These are phyloP conservation scores for Microascus cirrosus DNA, from an alignment of 2,329 filamentous ascomycete species.

Conservation along the genomic window DNA sequence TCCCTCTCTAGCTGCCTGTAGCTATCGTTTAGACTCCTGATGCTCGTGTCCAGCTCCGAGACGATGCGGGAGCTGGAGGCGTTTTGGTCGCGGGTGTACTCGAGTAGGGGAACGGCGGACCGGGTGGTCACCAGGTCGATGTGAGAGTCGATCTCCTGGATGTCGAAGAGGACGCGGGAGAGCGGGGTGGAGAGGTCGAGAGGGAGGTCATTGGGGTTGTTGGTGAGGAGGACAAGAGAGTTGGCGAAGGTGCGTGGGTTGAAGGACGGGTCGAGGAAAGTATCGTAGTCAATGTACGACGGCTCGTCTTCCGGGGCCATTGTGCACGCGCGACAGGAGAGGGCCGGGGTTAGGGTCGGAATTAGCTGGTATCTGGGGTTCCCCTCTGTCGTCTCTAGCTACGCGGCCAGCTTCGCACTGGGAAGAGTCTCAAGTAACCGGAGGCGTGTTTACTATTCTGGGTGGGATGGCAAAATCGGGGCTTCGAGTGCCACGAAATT, in stretches of 20 bases:
- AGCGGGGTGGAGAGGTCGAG: conserved; percentile 91
- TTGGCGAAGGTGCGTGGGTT: conserved; percentile 78
- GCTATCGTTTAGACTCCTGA: conserved; percentile 69
- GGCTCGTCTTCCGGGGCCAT: conserved; percentile 41
- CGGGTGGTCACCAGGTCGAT: conserved; percentile 84
- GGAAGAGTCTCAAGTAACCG: background rate
- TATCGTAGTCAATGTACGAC: conserved; percentile 93
- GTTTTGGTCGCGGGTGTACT: conserved; percentile 65
- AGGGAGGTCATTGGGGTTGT: conserved; percentile 81
- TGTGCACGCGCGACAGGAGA: conserved; percentile 7
- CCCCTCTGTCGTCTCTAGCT: background rate
- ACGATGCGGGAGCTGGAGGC: conserved; percentile 63
- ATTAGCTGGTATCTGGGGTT: background rate
- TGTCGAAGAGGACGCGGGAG: conserved; percentile 87
- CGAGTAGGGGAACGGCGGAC: conserved; percentile 68
- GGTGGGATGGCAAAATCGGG: background rate
- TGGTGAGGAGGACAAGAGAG: conserved; percentile 75
- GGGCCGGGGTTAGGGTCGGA: background rate
- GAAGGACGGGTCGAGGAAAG: conserved; percentile 77
- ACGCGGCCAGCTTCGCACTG: background rate
- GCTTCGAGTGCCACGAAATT: background rate
- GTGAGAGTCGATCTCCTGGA: conserved; percentile 92
- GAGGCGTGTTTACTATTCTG: background rate
- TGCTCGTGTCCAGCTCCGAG: conserved; percentile 66
- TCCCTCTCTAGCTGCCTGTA: conserved; percentile 80